Evolutionary conservation across 495 filamentous ascomycete species (phyloP).

Genomic region (Jackrogersella multiformis): DNA sequence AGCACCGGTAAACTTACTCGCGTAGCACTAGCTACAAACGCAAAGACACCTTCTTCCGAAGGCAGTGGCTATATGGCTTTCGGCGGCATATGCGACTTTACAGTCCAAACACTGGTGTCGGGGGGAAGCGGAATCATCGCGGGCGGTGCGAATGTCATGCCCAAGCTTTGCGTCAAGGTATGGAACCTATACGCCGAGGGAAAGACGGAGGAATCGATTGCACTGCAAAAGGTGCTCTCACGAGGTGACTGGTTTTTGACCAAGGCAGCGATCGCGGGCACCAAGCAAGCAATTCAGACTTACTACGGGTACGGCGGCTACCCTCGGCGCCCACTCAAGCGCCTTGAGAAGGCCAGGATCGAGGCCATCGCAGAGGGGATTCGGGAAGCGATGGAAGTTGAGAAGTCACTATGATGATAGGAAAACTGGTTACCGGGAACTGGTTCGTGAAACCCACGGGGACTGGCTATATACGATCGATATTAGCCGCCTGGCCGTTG

Average conservation of each 20-base stretch:
- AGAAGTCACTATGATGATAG: constrained; percentile 55
- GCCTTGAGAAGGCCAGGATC: constrained; percentile 68
- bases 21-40: constrained; percentile 78
- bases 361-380: constrained; percentile 75
- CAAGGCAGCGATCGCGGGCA: constrained; percentile 85
- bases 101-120: constrained; percentile 79
- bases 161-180: constrained; percentile 82
- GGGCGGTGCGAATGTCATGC: constrained; percentile 86
- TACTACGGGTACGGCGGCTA: constrained; percentile 88
- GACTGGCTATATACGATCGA: constrained; percentile 39
- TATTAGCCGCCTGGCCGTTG: constrained; percentile 42
- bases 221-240: constrained; percentile 74
- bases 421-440: constrained; percentile 40
- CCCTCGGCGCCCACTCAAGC: constrained; percentile 76
- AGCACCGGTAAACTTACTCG: constrained; percentile 89
- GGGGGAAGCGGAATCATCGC: constrained; percentile 88
- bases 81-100: constrained; percentile 89
- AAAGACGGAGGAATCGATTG: constrained; percentile 75
- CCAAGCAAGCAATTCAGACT: constrained; percentile 82
- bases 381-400: constrained; percentile 70
- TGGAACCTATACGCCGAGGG: constrained; percentile 81
- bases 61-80: constrained; percentile 84
- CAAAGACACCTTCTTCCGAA: constrained; percentile 70
- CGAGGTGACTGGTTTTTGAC: constrained; percentile 87
- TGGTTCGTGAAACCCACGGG: constrained; percentile 27